phyloP scores from a whole-genome alignment of 345 rosid species.

The Brassica incana region DNA sequence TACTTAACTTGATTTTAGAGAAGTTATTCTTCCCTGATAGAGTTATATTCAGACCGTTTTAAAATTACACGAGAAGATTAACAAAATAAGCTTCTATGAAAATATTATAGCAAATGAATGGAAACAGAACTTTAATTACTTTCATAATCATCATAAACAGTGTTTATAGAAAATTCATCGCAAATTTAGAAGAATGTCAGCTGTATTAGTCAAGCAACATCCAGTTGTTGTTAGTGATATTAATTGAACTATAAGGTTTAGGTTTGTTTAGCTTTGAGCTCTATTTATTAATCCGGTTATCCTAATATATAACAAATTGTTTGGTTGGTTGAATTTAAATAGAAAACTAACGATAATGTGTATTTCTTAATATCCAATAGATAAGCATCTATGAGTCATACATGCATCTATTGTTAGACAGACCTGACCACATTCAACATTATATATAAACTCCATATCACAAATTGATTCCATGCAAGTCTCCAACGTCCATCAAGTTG shows the following conservation, averaged over 20 bases:
- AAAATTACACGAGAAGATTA: not conserved
- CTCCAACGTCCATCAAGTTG: constrained; percentile 17
- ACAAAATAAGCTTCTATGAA: not conserved
- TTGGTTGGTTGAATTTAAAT: too few relatives aligned
- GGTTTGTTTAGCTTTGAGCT: not conserved
- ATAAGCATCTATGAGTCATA: constrained; percentile 35
- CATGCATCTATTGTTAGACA: constrained; percentile 9
- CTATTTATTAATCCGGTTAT: not conserved
- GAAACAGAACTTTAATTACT: not conserved
- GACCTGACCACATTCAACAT: not conserved
- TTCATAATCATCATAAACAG: not conserved
- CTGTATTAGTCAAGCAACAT: not conserved
- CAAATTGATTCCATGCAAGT: constrained; percentile 33
- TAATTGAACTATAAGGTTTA: not conserved
- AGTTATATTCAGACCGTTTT: not conserved
- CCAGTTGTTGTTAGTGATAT: not conserved
- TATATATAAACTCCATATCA: constrained; percentile 26
- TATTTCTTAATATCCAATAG: constrained; percentile 13
- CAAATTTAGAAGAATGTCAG: not conserved
- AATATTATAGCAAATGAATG: not conserved
- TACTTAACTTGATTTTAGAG: too few relatives aligned
- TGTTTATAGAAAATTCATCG: not conserved
- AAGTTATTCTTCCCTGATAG: not conserved
- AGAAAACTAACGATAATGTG: too few relatives aligned
- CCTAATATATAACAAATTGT: too few relatives aligned